Evolutionary conservation across 202 grass and related monocot species (phyloP), one percentile per base, ranked within the genome.

Genomic region (Bolboschoenoplectus hybrid): DNA sequence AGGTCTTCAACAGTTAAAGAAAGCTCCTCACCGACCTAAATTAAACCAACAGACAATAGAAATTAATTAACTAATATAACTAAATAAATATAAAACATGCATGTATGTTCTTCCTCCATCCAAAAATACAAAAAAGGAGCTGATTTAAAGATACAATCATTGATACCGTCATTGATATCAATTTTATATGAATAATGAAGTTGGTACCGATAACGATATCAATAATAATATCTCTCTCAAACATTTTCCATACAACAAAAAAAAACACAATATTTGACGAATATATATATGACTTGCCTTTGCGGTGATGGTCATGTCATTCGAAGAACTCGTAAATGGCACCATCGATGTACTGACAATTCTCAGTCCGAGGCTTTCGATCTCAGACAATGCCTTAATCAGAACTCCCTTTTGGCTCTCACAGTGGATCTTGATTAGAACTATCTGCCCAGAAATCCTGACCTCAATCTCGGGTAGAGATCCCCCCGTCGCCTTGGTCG

Each of bases 371-470:
- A 77, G 56, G 6, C 41, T 52, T 74, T 85, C 84, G 63, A 85
- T 85, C 55, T 85, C 70, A 63, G 84, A 85, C 49, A 85, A 63
- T 49, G 69, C 84, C 55, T 85, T 64, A 39, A 76, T 69, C 53
- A 85, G 35, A 62, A 85, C 19, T 14, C 84, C 69, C 51, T 52
- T 76, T 7, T 63, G 84, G 39, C 40, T 62, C 39, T 40, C 70
- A 74, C 84, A 85, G 32, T 76, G 70, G 39, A 85, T 65, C 56
- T 85, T 85, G 67, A 85, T 63, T 14, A 85, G 68, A 26, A 85
- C 55, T 47, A 10, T 61, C 62, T 85, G 56, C 17, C 64, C 40
- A 14, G 84, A 85, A 46, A 85, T 85, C 38, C 53, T 74, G 51
- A 74, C 70, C 40, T 64, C 69, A n/a, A 85, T 63, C 55, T 85